Conservation (phyloP, 2,329 filamentous ascomycete genomes). For the Cercospora sesami region DNA sequence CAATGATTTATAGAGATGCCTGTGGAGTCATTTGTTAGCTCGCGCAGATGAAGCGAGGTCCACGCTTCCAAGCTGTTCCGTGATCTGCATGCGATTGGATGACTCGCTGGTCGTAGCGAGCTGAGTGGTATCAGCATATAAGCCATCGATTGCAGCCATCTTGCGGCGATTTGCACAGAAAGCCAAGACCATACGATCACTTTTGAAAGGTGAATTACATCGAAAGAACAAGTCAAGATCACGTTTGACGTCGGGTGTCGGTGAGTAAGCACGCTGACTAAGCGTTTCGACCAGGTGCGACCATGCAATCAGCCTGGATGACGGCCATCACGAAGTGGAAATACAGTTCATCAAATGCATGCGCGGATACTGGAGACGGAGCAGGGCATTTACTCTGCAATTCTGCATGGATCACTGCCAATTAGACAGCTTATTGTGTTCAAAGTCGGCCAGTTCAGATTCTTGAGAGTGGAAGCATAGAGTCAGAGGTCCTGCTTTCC, state of each 20-base stretch:
- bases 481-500: no score
- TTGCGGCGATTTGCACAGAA: not conserved
- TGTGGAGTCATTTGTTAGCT: not conserved
- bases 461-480: no score
- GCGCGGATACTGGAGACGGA: no score
- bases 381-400: no score
- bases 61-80: slow-evolving; percentile 2
- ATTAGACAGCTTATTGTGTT: no score
- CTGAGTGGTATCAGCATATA: not conserved
- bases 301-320: not conserved
- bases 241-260: not conserved
- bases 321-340: not conserved
- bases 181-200: not conserved
- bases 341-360: no score
- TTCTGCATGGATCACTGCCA: no score
- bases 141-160: not conserved
- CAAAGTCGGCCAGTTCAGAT: no score
- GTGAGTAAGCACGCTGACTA: not conserved
- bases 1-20: not conserved
- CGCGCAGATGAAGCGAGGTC: not conserved
- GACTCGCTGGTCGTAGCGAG: not conserved
- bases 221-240: not conserved
- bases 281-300: not conserved
- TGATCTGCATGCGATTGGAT: not conserved
- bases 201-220: not conserved